phyloP scores from a whole-genome alignment of 257 asterid genomes.

The Cynanchum wilfordii region DNA sequence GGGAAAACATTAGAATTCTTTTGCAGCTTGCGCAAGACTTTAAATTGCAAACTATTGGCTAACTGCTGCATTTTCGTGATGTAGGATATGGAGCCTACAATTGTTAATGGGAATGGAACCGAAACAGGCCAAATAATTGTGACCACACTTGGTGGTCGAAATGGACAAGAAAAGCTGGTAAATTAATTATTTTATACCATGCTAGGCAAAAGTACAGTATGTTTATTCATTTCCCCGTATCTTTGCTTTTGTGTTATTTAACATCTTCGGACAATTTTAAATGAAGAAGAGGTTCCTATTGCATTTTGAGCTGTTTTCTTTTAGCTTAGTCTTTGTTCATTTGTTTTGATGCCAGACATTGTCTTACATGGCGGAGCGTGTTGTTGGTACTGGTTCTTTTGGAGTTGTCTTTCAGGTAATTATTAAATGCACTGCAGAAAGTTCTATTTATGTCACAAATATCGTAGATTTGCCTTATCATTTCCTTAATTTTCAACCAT shows the following conservation, averaged over 20 bases:
- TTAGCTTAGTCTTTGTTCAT: neutral
- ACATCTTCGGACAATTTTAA: neutral
- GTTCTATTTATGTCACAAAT: neutral
- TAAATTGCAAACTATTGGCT: neutral
- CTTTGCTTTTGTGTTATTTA: neutral
- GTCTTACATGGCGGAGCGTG: conserved; percentile 60
- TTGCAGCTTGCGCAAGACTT: neutral
- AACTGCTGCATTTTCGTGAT: neutral
- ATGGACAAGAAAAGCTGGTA: conserved; percentile 87
- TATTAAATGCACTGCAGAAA: neutral
- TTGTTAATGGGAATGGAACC: conserved; percentile 74
- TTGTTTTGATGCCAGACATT: conserved; percentile 40
- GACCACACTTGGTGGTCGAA: conserved; percentile 61
- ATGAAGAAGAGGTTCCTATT: neutral
- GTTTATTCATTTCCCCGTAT: neutral
- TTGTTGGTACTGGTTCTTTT: conserved; percentile 52
- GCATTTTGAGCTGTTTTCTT: neutral
- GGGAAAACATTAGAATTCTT: neutral
- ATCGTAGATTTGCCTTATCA: neutral
- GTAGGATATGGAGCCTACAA: conserved; percentile 74
- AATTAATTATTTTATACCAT: conserved; percentile 5
- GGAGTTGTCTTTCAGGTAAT: conserved; percentile 82
- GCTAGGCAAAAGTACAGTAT: neutral
- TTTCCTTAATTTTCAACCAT: neutral
- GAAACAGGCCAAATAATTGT: conserved; percentile 90